These are phyloP conservation scores for Triticum timopheevii DNA, from an alignment of 176 grass and related monocot genomes.

Conservation along the genomic window DNA sequence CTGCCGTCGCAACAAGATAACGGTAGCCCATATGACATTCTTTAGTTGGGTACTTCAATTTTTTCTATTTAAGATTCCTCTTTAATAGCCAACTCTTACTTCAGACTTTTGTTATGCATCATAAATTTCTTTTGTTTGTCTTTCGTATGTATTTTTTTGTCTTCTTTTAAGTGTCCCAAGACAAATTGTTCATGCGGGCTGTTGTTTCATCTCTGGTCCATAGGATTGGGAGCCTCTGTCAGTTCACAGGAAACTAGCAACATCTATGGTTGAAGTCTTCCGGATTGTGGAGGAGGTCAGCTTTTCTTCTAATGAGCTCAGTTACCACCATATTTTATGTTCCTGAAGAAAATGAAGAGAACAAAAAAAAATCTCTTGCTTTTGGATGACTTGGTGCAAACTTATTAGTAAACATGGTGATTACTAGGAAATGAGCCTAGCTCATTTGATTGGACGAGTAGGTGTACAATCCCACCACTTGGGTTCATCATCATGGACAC, in stretches of 20 bases:
- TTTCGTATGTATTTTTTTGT: not conserved
- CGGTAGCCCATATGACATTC: not conserved
- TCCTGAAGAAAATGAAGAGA: not conserved
- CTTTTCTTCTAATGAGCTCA: conserved; percentile 28
- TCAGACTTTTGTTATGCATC: not conserved
- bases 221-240: conserved; percentile 87
- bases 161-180: not conserved
- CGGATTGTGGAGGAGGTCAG: conserved; percentile 88
- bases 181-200: conserved; percentile 18
- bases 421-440: not conserved
- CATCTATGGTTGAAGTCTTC: conserved; percentile 85
- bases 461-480: not conserved
- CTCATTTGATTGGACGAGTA: not conserved
- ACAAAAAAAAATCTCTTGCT: not conserved
- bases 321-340: not conserved
- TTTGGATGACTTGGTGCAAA: conserved; percentile 21
- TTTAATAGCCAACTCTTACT: not conserved
- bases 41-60: not conserved
- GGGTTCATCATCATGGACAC: not conserved
- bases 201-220: conserved; percentile 25
- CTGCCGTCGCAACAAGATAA: not conserved
- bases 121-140: not conserved
- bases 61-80: not conserved
- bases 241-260: conserved; percentile 61
- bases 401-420: conserved; percentile 15